Percentiles rank a stretch among this genome's conserved stretches.
Conservation (phyloP, 495 filamentous ascomycete genomes). For the Aspergillus mulundensis region DNA sequence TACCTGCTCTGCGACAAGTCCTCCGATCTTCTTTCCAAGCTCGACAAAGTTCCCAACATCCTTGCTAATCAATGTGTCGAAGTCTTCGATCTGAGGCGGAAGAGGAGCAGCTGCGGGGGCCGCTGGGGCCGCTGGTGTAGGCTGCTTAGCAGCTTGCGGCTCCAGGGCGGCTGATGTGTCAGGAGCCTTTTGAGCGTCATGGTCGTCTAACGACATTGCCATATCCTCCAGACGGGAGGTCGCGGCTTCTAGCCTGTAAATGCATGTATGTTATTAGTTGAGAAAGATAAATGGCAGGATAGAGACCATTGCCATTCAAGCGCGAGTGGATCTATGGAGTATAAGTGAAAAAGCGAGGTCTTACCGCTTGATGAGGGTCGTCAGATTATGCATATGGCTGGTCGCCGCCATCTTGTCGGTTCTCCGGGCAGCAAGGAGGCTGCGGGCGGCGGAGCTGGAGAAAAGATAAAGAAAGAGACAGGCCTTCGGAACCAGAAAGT, state of each 20-base stretch:
- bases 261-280: constrained; percentile 24
- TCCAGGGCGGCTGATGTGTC: constrained; percentile 38
- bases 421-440: constrained; percentile 18
- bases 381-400: constrained; percentile 89
- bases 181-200: constrained; percentile 49
- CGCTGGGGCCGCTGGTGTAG: constrained; percentile 42
- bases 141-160: constrained; percentile 36
- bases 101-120: constrained; percentile 54
- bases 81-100: constrained; percentile 77
- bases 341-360: constrained; percentile 10
- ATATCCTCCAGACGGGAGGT: constrained; percentile 96
- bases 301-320: neutral
- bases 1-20: constrained; percentile 77
- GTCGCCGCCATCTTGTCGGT: constrained; percentile 44
- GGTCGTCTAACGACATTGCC: constrained; percentile 61
- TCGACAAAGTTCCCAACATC: constrained; percentile 76
- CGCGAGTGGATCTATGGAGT: too few relatives aligned
- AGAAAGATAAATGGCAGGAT: neutral
- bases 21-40: constrained; percentile 71
- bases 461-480: neutral
- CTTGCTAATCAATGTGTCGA: constrained; percentile 71
- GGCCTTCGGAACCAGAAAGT: neutral
- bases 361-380: constrained; percentile 97
- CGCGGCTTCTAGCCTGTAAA: constrained; percentile 85
- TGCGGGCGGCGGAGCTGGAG: constrained; percentile 2